Base-by-base conservation (phyloP, 2,329 filamentous ascomycete species). In the Penicillium sp. region DNA sequence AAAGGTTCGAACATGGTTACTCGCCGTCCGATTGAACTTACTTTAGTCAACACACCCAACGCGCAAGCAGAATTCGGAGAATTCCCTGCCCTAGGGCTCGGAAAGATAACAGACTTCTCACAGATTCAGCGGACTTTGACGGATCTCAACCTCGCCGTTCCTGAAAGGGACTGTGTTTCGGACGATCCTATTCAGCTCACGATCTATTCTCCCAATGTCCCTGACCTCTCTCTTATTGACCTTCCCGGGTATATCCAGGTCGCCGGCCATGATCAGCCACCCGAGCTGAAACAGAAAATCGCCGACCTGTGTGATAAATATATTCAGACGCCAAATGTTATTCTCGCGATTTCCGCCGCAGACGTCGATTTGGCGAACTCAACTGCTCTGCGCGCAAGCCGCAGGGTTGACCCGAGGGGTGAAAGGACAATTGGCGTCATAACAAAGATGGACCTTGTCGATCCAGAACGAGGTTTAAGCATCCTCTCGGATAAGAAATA, bases 1-100 rank as follows among this genome's bases (percentile, higher is more conserved):
- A 99, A 99, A 78, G 95, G 95, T n/a, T 89, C 90, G 47, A 99
- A 99, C 73, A 99, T 99, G 95, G 95, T 99, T 54, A 99, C 95
- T 8, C 86, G 96, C 46, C 85, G 95, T 63, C 95, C 95, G 0
- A 99, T 99, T 74, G 95, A 99, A 78, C 84, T 99, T 60, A 99
- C 95, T 0, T 85, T 99, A 6, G 89, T 99, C 78, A 98, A 99
- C 78, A 98, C 94, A 0, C 94, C 94, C 0, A 90, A 93, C 60
- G 89, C 92, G 1, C 86, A 88, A 49, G 87, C 90, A 2, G 95
- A 99, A 74, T 99, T 97, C 75, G 95, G 93, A 74, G 95, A 99
- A 76, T 99, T 99, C 68, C 93, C 95, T 1, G 92, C 96, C 47
- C 84, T 99, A 3, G 93, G 94, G 0, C 81, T 99, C 17, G 90